Conservation (phyloP, 495 filamentous ascomycete genomes). For the Lepidopterella palustris region DNA sequence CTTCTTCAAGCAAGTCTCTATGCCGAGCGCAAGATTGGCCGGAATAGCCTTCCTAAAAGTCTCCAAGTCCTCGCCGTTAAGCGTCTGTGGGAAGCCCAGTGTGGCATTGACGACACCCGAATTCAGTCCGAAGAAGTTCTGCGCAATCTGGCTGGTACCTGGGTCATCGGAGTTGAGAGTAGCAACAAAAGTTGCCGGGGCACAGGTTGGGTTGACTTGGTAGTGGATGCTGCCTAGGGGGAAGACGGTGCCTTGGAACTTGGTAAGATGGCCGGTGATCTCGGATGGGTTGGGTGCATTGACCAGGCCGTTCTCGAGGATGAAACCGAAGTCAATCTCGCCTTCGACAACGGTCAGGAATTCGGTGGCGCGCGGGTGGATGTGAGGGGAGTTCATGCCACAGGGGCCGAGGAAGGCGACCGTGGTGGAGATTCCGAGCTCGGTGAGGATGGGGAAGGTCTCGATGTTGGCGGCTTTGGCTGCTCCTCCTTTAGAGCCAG, state of each 20-base stretch:
- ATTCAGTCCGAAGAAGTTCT: constrained; percentile 46
- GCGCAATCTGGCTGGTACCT: constrained; percentile 43
- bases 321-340: constrained; percentile 42
- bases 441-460: constrained; percentile 41
- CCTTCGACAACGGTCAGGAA: constrained; percentile 44
- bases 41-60: constrained; percentile 42
- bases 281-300: constrained; percentile 19
- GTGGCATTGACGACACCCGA: constrained; percentile 41
- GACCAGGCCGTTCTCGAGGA: constrained; percentile 45
- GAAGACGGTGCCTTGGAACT: constrained; percentile 45
- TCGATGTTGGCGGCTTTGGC: constrained; percentile 37
- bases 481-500: constrained; percentile 25
- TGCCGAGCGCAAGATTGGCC: constrained; percentile 41
- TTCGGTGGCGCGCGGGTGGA: constrained; percentile 45
- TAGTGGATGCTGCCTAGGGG: constrained; percentile 47
- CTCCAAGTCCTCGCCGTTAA: constrained; percentile 43
- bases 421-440: constrained; percentile 38
- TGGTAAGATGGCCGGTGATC: constrained; percentile 36
- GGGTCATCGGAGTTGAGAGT: constrained; percentile 46
- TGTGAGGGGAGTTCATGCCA: constrained; percentile 46
- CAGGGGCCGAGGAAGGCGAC: constrained; percentile 39
- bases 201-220: constrained; percentile 49
- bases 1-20: constrained; percentile 42
- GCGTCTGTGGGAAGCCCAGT: constrained; percentile 36
- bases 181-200: constrained; percentile 43